Conservation (phyloP, 1,284 basidiomycete genomes). For the Inonotus hispidus region DNA sequence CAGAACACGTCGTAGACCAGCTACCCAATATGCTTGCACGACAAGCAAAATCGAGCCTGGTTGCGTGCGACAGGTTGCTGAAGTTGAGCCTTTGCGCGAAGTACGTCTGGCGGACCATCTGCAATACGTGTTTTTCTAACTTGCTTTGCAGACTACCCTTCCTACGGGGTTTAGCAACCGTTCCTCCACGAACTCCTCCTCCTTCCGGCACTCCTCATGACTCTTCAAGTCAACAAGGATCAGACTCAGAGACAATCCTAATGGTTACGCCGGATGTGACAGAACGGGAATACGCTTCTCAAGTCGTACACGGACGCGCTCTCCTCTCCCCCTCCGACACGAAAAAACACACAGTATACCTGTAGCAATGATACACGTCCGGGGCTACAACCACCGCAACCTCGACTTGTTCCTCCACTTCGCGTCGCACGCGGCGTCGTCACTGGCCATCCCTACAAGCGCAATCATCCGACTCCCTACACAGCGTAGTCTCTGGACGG, state of each 20-base stretch:
- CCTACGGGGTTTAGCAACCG: constrained; percentile 4
- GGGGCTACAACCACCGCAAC: constrained; percentile 63
- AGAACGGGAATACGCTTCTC: constrained; percentile 10
- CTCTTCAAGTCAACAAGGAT: neutral
- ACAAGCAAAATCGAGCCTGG: neutral
- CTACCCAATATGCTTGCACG: constrained; percentile 6
- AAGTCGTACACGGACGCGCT: constrained; percentile 13
- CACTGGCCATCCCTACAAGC: constrained; percentile 80
- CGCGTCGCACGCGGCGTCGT: constrained; percentile 76
- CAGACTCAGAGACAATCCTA: neutral
- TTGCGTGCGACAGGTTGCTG: neutral
- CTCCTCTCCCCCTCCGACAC: constrained; percentile 33
- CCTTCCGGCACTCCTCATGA: neutral
- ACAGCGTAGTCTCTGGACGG: constrained; percentile 81
- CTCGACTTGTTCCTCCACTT: constrained; percentile 86
- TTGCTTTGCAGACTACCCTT: neutral
- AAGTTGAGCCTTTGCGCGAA: neutral
- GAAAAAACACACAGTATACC: constrained; percentile 69
- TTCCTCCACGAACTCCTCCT: neutral
- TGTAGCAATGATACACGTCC: constrained; percentile 81
- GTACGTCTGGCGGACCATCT: neutral
- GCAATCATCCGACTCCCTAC: constrained; percentile 69
- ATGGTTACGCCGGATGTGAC: neutral
- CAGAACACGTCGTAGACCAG: neutral
- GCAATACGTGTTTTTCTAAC: neutral